Evolutionary conservation across 495 filamentous ascomycete species (phyloP), one percentile per base, ranked within the genome.

Genomic region (Aspergillus haitiensis): DNA sequence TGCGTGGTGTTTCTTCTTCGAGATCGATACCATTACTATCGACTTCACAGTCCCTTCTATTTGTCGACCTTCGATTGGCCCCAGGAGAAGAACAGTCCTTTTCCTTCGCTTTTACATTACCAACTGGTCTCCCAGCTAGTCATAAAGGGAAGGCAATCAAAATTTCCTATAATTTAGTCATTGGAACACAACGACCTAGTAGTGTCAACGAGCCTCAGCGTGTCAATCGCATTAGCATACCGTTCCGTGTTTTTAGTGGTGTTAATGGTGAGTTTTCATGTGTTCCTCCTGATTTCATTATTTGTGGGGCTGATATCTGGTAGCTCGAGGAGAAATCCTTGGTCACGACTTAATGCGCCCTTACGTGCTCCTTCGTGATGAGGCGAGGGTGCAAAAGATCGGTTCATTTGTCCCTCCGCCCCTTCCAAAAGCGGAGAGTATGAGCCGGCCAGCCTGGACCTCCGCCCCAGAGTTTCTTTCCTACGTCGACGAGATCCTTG

Each of bases 31-130:
- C 94, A 3, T 78, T 98, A 40, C 72, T 98, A 16, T 95, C 92
- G 21, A 97, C 94, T 7, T 91, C 93, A n/a, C 94, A 98, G 72
- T 96, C 92, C 6, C 91, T 98, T 60, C 79, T 98, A 13, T 98
- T 98, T 67, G 93, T 98, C 39, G 92, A 98, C 68, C 80, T 98
- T 35, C 84, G 87, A 65, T 79, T 98, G 15, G 86, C 81, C 13
- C 93, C 95, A 0, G 94, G 94, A 3, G 92, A 98, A 70, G 96
- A 91, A 70, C 88, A 85, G 69, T 87, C 87, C 52, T 98, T 89
- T 68, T 86, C 84, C 13, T 98, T 97, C 68, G 80, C 86, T 9
- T 97, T 97, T 71, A 85, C 84, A 44, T 74, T 98, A 48, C 94
- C 94, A 2, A 86, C 83, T 64, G 92, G 92, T 0, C 78, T 98